A percentile compares a stretch with the other conserved stretches of the same genome.
These are phyloP conservation scores for Craspedostauros australis DNA, from an alignment of 108 stramenopile species.

Conservation along the genomic window DNA sequence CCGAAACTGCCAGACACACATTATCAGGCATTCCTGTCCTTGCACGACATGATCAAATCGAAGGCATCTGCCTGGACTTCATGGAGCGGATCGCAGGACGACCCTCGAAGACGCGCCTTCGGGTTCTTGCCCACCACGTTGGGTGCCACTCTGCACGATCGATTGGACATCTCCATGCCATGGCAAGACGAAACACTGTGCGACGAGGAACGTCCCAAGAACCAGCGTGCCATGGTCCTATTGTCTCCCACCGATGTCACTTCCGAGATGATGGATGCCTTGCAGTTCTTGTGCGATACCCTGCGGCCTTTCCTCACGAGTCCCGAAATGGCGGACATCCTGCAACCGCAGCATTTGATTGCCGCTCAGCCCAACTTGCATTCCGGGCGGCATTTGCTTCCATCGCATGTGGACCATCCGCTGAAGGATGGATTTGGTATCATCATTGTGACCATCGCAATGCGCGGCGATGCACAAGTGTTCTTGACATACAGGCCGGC, in stretches of 20 bases:
- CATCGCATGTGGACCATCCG: constrained; percentile 41
- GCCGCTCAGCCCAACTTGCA: constrained; percentile 50
- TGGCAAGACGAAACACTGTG: neutral
- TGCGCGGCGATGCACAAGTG: constrained; percentile 15
- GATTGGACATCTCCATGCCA: constrained; percentile 31
- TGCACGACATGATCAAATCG: constrained; percentile 23
- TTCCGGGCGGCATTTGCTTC: constrained; percentile 26
- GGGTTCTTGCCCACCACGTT: constrained; percentile 30
- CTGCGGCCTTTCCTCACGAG: too few relatives aligned
- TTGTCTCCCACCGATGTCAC: neutral
- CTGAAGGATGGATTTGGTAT: constrained; percentile 42
- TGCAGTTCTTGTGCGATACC: neutral
- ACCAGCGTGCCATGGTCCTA: constrained; percentile 27
- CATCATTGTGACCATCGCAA: constrained; percentile 36
- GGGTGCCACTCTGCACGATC: neutral
- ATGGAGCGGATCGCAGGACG: constrained; percentile 20
- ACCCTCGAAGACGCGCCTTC: constrained; percentile 35
- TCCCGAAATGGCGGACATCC: neutral
- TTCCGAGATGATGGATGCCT: neutral
- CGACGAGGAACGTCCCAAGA: constrained; percentile 11
- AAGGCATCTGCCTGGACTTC: constrained; percentile 21
- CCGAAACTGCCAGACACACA: constrained; percentile 1
- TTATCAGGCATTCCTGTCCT: constrained; percentile 11
- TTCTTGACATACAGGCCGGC: too few relatives aligned
- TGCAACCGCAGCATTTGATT: constrained; percentile 13